Evolutionary conservation across 2,329 filamentous ascomycete genomes (phyloP), one percentile per base, ranked within the genome.

Genomic region (Fusarium kyushuense): DNA sequence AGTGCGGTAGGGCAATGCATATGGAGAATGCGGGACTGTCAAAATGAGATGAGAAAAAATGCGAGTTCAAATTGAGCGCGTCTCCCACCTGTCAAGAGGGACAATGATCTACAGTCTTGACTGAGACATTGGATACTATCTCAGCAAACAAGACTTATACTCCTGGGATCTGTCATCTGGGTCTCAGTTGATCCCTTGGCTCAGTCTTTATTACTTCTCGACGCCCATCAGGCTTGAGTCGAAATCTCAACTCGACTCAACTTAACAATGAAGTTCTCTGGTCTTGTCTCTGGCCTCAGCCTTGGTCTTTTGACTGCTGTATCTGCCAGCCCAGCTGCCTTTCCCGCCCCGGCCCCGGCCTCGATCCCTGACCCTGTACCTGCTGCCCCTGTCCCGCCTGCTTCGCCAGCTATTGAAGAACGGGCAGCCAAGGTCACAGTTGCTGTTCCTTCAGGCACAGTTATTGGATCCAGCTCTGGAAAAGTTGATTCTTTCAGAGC

Each of bases 401-500:
- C 65, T 30, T 56, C 74, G 3, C 71, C 65, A 48, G 64, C 54
- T 9, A 58, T 84, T 12, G 79, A 83, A 58, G 82, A 82, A 66
- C 78, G 83, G 43, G 82, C 80, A 40, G 77, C 73, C 33, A 77
- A 76, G 23, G 86, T 87, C 5, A 84, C 83, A 5, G 87, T 90
- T 48, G 78, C 82, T 17, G 84, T 89, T 35, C 77, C 84, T 1
- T 82, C 84, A 42, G 89, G 87, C 36, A 90, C 85, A 6, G 79
- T 92, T 33, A 75, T 85, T 41, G 88, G 88, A 36, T 57, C 78
- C 69, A 61, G 74, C n/a, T 61, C 77, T 4, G 72, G 76, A 4
- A 77, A 79, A 27, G 83, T 93, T 21, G 92, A 95, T 58, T 86
- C 83, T 27, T 94, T 92, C 80, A 88, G 86, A 56, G 91, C 89